These are phyloP conservation scores for Leccinum uliginosum DNA, from an alignment of 768 basidiomycete species.

Conservation along the genomic window DNA sequence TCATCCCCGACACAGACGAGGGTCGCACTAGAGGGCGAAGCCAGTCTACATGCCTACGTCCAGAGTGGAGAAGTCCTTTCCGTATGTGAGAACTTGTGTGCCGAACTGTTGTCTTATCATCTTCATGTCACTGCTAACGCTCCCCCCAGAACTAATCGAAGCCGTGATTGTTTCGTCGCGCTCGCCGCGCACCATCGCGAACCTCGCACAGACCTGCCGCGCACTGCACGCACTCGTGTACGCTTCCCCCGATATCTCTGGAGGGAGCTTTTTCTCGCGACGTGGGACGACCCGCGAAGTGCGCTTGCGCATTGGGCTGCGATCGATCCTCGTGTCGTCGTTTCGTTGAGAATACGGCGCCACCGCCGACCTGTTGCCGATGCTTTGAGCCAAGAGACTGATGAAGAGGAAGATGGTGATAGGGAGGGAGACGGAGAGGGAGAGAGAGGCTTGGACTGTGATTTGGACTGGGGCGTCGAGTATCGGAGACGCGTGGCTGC, in stretches of 20 bases:
- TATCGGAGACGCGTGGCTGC: constrained; percentile 22
- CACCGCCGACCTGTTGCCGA: neutral
- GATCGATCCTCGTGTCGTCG: constrained; percentile 19
- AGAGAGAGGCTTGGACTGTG: neutral
- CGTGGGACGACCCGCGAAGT: constrained; percentile 47
- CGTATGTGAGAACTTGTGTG: no score
- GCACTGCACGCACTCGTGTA: constrained; percentile 35
- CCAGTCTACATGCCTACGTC: constrained; percentile 78
- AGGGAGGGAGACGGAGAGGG: neutral
- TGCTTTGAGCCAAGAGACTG: neutral
- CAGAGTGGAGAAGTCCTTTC: constrained; percentile 59
- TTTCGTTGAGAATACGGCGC: neutral
- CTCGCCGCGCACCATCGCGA: constrained; percentile 32
- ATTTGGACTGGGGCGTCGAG: constrained; percentile 23
- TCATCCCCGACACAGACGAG: constrained; percentile 73
- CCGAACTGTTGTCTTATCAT: no score
- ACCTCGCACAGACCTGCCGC: constrained; percentile 35
- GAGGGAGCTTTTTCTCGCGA: constrained; percentile 44
- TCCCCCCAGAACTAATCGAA: constrained; percentile 42
- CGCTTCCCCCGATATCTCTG: constrained; percentile 35
- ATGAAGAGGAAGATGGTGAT: neutral
- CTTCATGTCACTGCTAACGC: constrained; percentile 5
- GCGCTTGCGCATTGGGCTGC: constrained; percentile 25
- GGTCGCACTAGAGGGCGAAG: constrained; percentile 75
- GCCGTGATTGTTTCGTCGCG: constrained; percentile 28